Conservation (phyloP, 148 eudicot genomes). For the Nepenthes gracilis region DNA sequence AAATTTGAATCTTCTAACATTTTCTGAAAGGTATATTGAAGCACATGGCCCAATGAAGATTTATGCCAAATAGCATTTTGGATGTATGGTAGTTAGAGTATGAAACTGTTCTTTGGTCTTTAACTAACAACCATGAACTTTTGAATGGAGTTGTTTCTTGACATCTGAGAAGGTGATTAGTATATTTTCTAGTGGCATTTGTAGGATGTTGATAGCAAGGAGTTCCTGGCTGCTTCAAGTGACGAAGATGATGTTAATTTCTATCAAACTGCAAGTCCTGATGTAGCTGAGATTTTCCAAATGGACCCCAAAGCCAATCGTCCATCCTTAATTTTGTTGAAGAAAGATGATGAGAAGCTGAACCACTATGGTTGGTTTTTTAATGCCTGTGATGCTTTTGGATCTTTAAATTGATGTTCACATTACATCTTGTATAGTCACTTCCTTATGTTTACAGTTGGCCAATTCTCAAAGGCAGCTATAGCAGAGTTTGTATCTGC, state of each 20-base stretch:
- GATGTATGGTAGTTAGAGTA: no score
- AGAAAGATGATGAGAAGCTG: conserved; percentile 72
- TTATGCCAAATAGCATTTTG: no score
- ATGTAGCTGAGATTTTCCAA: conserved; percentile 67
- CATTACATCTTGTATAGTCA: background rate
- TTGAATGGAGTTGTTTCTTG: no score
- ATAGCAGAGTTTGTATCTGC: conserved; percentile 58
- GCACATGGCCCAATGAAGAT: no score
- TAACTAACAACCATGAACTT: no score
- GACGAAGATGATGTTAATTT: conserved; percentile 42
- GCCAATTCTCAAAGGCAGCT: conserved; percentile 45
- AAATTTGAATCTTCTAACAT: no score
- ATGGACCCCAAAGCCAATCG: conserved; percentile 48
- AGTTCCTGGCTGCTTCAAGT: conserved; percentile 56
- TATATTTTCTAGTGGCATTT: background rate
- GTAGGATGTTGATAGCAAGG: conserved; percentile 66
- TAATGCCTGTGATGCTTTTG: background rate
- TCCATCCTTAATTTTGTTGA: conserved; percentile 63
- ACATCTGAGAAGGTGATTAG: no score
- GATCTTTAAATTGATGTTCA: background rate
- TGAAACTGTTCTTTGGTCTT: no score
- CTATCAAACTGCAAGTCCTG: conserved; percentile 61
- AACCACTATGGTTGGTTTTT: conserved; percentile 45
- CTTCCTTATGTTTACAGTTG: conserved; percentile 34
- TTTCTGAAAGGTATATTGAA: no score